Evolutionary conservation across 2,329 filamentous ascomycete species (phyloP).

Genomic region (Beauveria pseudobassiana): DNA sequence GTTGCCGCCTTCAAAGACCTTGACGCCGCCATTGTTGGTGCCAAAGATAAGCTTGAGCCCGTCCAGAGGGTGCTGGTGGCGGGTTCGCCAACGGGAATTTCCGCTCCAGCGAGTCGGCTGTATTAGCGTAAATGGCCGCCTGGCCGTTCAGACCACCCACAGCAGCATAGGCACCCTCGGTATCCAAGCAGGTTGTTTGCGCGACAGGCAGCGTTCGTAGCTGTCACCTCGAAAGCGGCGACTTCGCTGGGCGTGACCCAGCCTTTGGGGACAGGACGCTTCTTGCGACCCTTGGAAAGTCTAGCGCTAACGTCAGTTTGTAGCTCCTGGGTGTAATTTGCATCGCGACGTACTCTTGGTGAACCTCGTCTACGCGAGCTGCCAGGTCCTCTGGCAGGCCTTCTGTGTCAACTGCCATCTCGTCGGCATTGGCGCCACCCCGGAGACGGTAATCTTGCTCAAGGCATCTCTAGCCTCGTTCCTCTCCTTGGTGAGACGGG

Average conservation of each 20-base stretch:
- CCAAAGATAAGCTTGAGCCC: constrained; percentile 61
- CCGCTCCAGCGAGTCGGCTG: constrained; percentile 60
- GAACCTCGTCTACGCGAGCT: constrained; percentile 69
- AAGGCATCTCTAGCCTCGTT: constrained; percentile 88
- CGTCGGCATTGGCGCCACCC: constrained; percentile 58
- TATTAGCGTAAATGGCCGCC: constrained; percentile 67
- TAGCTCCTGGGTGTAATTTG: not conserved
- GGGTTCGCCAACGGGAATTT: constrained; percentile 58
- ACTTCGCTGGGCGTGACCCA: constrained; percentile 77
- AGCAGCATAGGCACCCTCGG: constrained; percentile 58
- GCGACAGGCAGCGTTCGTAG: constrained; percentile 39
- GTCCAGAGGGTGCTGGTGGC: constrained; percentile 61
- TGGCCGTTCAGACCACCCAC: constrained; percentile 69
- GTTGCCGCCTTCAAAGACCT: constrained; percentile 66
- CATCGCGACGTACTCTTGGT: constrained; percentile 58
- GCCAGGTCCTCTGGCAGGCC: constrained; percentile 65
- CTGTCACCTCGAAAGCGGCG: constrained; percentile 36
- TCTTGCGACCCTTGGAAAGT: constrained; percentile 81
- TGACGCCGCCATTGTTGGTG: constrained; percentile 69
- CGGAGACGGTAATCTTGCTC: constrained; percentile 71
- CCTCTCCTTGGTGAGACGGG: constrained; percentile 78
- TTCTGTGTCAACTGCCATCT: constrained; percentile 86
- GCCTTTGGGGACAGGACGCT: constrained; percentile 74
- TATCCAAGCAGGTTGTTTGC: constrained; percentile 41
- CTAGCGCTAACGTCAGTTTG: constrained; percentile 35